Evolutionary conservation across 306 rosid genomes (phyloP).

Genomic region (Medicago arabica): DNA sequence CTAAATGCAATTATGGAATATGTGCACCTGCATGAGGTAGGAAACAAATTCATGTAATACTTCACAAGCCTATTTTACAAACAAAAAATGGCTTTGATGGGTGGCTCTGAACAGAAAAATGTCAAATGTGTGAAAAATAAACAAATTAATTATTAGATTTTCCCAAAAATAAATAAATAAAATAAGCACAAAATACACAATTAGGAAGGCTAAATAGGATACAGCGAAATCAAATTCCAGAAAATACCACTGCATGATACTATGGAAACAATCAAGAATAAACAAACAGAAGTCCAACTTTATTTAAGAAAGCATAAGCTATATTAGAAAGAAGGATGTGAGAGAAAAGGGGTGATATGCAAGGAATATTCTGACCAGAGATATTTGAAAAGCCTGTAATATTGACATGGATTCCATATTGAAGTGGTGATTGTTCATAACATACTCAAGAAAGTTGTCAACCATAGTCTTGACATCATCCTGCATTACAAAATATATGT

Average conservation of each 20-base stretch:
- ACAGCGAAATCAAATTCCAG: constrained; percentile 25
- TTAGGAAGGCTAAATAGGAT: background rate
- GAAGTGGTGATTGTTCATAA: constrained; percentile 68
- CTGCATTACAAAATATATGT: constrained; percentile 55
- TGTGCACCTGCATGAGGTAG: constrained; percentile 11
- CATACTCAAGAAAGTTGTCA: constrained; percentile 63
- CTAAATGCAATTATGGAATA: constrained; percentile 26
- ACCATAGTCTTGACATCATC: constrained; percentile 55
- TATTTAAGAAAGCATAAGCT: constrained; percentile 11
- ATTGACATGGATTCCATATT: constrained; percentile 53
- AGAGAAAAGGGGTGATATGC: constrained; percentile 13
- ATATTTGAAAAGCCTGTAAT: constrained; percentile 81
- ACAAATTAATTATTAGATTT: background rate
- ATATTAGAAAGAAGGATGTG: constrained; percentile 8
- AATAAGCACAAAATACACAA: constrained; percentile 13
- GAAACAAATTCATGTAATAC: constrained; percentile 19
- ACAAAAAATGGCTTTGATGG: constrained; percentile 14
- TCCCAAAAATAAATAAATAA: constrained; percentile 1
- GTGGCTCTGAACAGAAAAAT: constrained; percentile 23
- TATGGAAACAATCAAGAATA: background rate
- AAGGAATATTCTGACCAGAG: constrained; percentile 69
- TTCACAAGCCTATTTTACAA: constrained; percentile 8
- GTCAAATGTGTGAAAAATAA: constrained; percentile 14
- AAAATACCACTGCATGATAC: constrained; percentile 10
- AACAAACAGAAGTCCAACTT: background rate